These are phyloP conservation scores for Solanum chiquidenum DNA, from an alignment of 257 asterid species.

Conservation along the genomic window DNA sequence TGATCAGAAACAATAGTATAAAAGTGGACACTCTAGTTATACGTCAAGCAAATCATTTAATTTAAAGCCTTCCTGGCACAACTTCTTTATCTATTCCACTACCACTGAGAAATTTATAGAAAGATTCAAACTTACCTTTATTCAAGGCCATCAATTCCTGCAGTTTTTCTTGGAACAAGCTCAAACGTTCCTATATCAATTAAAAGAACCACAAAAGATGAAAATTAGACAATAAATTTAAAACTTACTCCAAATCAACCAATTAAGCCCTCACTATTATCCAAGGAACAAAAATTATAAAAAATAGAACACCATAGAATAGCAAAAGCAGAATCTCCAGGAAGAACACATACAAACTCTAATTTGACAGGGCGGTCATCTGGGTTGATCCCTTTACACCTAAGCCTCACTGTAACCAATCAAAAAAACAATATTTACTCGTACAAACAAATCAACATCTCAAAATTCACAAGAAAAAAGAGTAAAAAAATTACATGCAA, in stretches of 20 bases:
- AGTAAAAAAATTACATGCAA: slow-evolving; percentile 37
- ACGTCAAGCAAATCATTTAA: not conserved
- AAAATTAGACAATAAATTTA: not conserved
- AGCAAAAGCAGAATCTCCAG: not conserved
- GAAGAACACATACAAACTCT: slow-evolving; percentile 49
- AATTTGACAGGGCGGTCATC: slow-evolving; percentile 72
- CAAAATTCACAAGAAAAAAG: not conserved
- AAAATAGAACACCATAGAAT: not conserved
- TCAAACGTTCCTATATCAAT: slow-evolving; percentile 63
- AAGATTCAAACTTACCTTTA: slow-evolving; percentile 44
- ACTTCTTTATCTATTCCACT: not conserved
- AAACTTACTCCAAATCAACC: not conserved
- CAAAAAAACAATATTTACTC: not conserved
- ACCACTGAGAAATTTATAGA: not conserved
- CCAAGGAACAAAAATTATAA: not conserved
- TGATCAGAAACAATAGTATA: not conserved
- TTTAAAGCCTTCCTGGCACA: not conserved
- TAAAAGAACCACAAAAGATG: not conserved
- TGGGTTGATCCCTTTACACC: slow-evolving; percentile 85
- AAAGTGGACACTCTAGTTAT: not conserved
- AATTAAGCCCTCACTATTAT: not conserved
- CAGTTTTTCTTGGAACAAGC: slow-evolving; percentile 72
- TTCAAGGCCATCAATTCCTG: slow-evolving; percentile 50
- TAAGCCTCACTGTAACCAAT: slow-evolving; percentile 65
- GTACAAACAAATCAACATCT: not conserved